Percentiles rank a stretch among this genome's conserved stretches.
Evolutionary conservation across 2,329 filamentous ascomycete genomes (phyloP).

Genomic region (Helotiales sp.): DNA sequence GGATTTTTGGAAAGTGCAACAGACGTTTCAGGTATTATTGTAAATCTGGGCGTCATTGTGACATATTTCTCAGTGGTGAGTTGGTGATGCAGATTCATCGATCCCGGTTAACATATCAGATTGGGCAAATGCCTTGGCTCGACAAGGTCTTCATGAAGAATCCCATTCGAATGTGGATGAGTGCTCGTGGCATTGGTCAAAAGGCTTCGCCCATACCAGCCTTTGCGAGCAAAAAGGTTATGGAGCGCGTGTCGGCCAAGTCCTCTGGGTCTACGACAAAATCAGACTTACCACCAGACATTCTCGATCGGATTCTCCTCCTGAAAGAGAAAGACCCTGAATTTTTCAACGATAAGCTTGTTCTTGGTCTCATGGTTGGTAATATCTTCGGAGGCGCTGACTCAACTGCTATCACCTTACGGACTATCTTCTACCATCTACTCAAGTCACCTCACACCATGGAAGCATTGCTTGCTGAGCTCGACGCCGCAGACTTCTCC

Average conservation of each 20-base stretch:
- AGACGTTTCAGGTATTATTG: conserved; percentile 37
- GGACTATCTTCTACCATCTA: conserved; percentile 34
- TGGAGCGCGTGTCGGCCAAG: not conserved
- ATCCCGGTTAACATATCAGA: not conserved
- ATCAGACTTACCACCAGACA: conserved; percentile 19
- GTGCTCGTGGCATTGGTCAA: not conserved
- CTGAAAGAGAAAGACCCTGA: conserved; percentile 29
- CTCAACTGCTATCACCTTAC: conserved; percentile 38
- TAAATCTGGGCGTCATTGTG: not conserved
- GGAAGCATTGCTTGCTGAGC: conserved; percentile 39
- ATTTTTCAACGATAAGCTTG: not conserved
- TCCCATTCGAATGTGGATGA: not conserved
- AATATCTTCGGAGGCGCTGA: conserved; percentile 36
- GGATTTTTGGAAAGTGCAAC: conserved; percentile 46
- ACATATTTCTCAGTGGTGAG: not conserved
- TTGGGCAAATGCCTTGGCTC: conserved; percentile 24
- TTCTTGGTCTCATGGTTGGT: not conserved
- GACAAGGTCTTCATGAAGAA: conserved; percentile 9
- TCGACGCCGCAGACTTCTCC: conserved; percentile 33
- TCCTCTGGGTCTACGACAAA: not conserved
- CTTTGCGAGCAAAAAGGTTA: not conserved
- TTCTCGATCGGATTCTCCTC: conserved; percentile 31
- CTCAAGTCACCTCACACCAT: conserved; percentile 32
- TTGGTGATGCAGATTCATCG: not conserved
- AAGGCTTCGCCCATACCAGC: not conserved